Evolutionary conservation across 768 basidiomycete genomes (phyloP), one percentile per base, ranked within the genome.

Genomic region (Candolleomyces eurysporus): DNA sequence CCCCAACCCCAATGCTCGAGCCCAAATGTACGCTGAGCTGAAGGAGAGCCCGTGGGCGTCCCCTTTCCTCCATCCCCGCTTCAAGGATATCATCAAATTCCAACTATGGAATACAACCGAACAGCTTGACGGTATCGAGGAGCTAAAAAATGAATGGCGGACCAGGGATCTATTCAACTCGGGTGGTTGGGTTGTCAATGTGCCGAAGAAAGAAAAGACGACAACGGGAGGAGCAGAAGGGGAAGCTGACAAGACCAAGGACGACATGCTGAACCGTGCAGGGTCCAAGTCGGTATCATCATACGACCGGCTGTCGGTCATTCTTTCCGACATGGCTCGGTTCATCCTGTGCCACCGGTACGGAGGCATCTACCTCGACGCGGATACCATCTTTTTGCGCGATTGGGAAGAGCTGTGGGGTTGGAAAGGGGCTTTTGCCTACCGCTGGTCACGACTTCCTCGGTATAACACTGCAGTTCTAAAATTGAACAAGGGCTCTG

Each of bases 391-490:
- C 64, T 87, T 99, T 66, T 76, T 99, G 36, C 89, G 97, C 21
- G 96, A 99, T 69, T 99, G 97, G 97, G 96, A 97, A 71, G 96
- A 98, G 66, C 79, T 99, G 5, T 98, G 94, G 94, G 94, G 93
- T 31, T 97, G 92, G 90, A 87, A 89, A 67, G 96, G 96, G 43
- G 94, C 95, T 17, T 99, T 97, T 67, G 96, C 96, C 8, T 98
- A 98, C 72, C 83, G 96, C 2, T 99, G 96, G 96, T 93, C 91
- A 21, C 88, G 93, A 52, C 78, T 96, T 63, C 86, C 91, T 68
- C 92, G 89, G 71, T 98, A 98, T 74, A 98, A 98, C 79, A 98
- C 96, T 13, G 96, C 97, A 2, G 94, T 98, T 11, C 82, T 99
- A 62, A 92, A 89, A 70, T 80, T 99, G 79, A 94, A 96, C 83